Evolutionary conservation across 225 moss, liverwort and hornwort species (phyloP).

Genomic region (Antitrichia curtipendula): DNA sequence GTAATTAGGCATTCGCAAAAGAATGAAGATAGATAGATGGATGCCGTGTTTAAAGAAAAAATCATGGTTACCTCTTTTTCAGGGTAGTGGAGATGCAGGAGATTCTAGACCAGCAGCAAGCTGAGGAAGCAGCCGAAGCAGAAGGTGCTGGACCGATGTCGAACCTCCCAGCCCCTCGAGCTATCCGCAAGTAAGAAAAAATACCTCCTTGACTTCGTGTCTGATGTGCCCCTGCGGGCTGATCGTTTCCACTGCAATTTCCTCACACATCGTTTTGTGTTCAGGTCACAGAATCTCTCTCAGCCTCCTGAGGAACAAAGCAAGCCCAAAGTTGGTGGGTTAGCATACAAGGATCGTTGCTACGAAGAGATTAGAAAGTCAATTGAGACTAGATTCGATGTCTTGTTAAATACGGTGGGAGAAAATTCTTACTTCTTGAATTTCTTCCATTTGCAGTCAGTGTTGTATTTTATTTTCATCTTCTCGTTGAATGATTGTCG

Average conservation of each 20-base stretch:
- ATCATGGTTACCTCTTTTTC: neutral
- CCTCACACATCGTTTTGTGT: neutral
- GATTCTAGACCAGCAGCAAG: conserved; percentile 96
- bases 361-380: conserved; percentile 95
- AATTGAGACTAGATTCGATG: conserved; percentile 76
- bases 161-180: conserved; percentile 70
- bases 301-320: conserved; percentile 62
- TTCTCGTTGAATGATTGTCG: neutral
- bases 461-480: neutral
- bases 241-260: neutral
- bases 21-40: neutral
- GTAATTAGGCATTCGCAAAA: neutral
- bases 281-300: conserved; percentile 68
- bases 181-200: conserved; percentile 68
- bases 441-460: neutral
- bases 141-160: conserved; percentile 93
- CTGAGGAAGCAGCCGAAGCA: conserved; percentile 97
- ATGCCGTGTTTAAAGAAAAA: neutral
- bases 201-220: neutral
- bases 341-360: conserved; percentile 94
- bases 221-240: neutral
- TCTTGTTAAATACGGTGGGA: conserved; percentile 62
- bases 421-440: neutral
- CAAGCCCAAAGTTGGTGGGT: conserved; percentile 53
- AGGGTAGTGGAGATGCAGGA: conserved; percentile 99